Base-by-base conservation (phyloP, 768 basidiomycete genomes). In the Auricularia sp. region DNA sequence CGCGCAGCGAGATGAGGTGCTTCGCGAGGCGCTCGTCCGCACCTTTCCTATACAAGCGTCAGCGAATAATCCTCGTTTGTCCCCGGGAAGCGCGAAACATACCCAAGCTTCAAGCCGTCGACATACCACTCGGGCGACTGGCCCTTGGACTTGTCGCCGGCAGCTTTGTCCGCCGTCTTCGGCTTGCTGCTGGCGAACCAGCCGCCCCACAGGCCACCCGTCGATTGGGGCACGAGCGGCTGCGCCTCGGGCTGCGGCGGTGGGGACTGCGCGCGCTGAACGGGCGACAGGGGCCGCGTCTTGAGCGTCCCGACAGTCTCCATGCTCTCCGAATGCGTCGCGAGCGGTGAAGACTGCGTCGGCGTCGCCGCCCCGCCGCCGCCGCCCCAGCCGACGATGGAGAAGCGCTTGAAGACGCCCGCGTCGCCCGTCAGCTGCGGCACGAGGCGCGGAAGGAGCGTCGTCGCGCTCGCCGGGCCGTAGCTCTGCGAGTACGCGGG, bases 1-100 rank as follows among this genome's bases (percentile, higher is more conserved):
- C 89, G 2, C 94, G 85, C 18, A 98, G 78, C 1, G 88, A 85
- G 54, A 93, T 88, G 2, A 97, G 77, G 69, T 90, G 85, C 71
- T 90, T 93, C 62, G 83, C 79, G 34, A 94, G 79, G 70, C 83
- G 85, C 45, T 81, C 75, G 68, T 88, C 85, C 8, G 78, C 75
- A 3, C 79, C 68, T 69, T 81, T 90, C 62, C 70, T 71, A 42
- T 3, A 11, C 18, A 29, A 16, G 14, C 24, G 29, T 29, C 29
- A 29, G 29, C 29, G 29, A 29, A 29, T 29, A 29, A 3, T 29
- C 29, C 29, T 29, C 29, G 29, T 2, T 2, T 29, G 29, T 29
- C 29, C 29, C 29, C 29, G 29, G 29, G 29, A 29, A 29, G 29
- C 29, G 29, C 29, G 29, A 34, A 3, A 68, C 68, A 18, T 16